Evolutionary conservation across 148 eudicot species (phyloP).

Genomic region (Cornus controversa): DNA sequence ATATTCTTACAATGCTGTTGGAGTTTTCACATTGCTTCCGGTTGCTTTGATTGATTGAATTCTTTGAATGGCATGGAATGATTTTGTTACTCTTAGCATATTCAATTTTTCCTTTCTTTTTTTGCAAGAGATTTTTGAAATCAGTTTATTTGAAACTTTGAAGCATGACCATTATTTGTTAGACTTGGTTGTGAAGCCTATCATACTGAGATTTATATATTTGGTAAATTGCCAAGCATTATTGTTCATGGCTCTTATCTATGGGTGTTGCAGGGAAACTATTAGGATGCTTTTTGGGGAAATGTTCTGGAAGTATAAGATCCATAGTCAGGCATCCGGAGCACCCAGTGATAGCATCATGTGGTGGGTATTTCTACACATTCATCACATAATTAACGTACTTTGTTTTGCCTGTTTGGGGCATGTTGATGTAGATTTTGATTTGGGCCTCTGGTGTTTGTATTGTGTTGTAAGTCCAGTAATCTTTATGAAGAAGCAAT

Average conservation of each 20-base stretch:
- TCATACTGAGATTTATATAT: neutral
- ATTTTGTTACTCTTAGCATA: neutral
- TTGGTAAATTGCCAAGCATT: neutral
- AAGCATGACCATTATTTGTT: neutral
- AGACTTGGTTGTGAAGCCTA: neutral
- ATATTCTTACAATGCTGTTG: too few species aligned
- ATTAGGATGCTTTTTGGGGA: constrained; percentile 83
- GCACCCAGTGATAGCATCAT: constrained; percentile 88
- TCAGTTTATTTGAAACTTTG: neutral
- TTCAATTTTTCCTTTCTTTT: too few species aligned
- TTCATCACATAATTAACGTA: neutral
- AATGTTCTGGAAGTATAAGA: constrained; percentile 95
- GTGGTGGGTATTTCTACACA: constrained; percentile 51
- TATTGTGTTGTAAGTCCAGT: neutral
- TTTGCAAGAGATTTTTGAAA: neutral
- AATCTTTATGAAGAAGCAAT: neutral
- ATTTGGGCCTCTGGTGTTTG: neutral
- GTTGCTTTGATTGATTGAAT: too few species aligned
- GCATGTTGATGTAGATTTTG: too few species aligned
- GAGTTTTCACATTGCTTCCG: too few species aligned
- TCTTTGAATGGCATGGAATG: too few species aligned
- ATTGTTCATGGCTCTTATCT: neutral
- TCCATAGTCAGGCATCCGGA: constrained; percentile 84
- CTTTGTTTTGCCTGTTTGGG: neutral
- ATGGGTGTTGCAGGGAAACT: constrained; percentile 60